Evolutionary conservation across 306 rosid genomes (phyloP), one percentile per base, ranked within the genome.

Genomic region (Cicer judaicum): DNA sequence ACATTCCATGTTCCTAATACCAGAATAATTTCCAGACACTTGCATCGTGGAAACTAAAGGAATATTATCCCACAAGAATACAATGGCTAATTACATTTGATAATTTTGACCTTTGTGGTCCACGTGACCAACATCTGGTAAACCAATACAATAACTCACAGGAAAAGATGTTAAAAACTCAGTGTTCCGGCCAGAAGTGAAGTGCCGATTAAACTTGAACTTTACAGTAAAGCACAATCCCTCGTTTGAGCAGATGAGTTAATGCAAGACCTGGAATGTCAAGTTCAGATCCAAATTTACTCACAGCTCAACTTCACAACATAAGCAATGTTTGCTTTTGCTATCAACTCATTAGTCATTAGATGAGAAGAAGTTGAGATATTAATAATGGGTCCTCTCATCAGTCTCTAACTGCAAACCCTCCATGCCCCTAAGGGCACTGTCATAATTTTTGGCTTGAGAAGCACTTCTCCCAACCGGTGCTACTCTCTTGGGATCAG

Each of bases 361-460:
- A 69, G 69, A 76, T 75, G 80, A 72, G 16, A 19, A 73, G 53
- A 19, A 73, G 53, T 55, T 6, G 64, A 34, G 75, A 75, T 66
- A 63, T 77, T 74, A 89, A 55, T 82, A 84, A 73, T 76, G 93
- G 64, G 79, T 87, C 82, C 90, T 93, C 89, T 86, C 95, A 0
- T 93, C 91, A 48, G 79, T 89, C 64, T 91, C 98, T 79, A 93
- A 74, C 70, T 87, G 97, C 85, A 91, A 83, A 55, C 91, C 78
- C 68, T 91, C 97, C 55, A 93, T 86, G 66, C 97, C 98, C 82
- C 84, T 91, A 46, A 91, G 84, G 13, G 94, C 89, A 10, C 84
- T 78, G 64, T 91, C 97, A 52, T 88, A 88, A 85, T 88, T 93
- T 87, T 85, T 90, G 71, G 62, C 77, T 49, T 80, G 89, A 29